Percentiles rank a stretch among this genome's conserved stretches.
These are phyloP conservation scores for Pseudogymnoascus sp. DNA, from an alignment of 2,329 filamentous ascomycete species.

Conservation along the genomic window DNA sequence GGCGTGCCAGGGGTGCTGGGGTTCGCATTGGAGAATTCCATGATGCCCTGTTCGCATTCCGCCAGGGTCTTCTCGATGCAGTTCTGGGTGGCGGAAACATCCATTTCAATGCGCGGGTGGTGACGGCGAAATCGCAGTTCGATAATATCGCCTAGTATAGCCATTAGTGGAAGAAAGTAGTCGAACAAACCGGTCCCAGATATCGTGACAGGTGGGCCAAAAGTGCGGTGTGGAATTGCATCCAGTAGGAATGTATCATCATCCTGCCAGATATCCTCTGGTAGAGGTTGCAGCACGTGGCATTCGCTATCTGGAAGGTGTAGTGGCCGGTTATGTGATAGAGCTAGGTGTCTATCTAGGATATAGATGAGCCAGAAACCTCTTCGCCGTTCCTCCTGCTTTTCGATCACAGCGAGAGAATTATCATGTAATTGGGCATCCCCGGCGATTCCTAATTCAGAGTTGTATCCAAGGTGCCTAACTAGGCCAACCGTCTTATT, in stretches of 20 bases:
- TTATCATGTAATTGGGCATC: background rate
- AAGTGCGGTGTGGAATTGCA: background rate
- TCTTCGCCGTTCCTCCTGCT: slow-evolving; percentile 10
- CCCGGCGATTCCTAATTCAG: background rate
- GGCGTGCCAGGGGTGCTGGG: background rate
- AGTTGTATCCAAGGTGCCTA: background rate
- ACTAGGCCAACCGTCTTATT: slow-evolving; percentile 28
- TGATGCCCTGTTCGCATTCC: background rate
- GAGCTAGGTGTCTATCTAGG: slow-evolving; percentile 11
- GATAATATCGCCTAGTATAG: slow-evolving; percentile 40
- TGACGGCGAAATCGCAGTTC: slow-evolving; percentile 36
- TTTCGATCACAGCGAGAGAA: background rate
- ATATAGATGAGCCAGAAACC: slow-evolving; percentile 11
- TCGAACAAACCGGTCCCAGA: slow-evolving; percentile 39
- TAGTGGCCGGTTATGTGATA: slow-evolving; percentile 22
- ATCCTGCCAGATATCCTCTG: slow-evolving; percentile 10
- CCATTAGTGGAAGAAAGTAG: slow-evolving; percentile 42
- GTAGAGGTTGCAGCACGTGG: slow-evolving; percentile 27
- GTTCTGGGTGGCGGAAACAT: background rate
- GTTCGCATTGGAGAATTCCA: slow-evolving; percentile 6
- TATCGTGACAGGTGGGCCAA: slow-evolving; percentile 32
- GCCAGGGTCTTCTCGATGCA: background rate
- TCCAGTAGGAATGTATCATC: background rate
- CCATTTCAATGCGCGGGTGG: slow-evolving; percentile 34
- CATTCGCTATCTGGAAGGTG: slow-evolving; percentile 39